These are phyloP conservation scores for Viola odorata DNA, from an alignment of 345 rosid genomes.

Conservation along the genomic window DNA sequence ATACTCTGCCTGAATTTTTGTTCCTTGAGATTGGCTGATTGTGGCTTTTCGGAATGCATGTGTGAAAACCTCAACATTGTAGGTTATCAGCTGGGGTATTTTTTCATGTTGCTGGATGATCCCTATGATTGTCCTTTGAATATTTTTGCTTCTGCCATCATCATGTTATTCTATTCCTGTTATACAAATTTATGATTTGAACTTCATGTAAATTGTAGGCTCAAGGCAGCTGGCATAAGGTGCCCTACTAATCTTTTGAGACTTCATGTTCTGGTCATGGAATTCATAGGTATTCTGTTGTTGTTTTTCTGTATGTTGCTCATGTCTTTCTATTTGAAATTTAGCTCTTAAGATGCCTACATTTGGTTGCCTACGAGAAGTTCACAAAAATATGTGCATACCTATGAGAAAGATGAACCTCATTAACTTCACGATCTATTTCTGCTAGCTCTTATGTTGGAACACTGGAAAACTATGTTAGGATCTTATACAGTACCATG, in stretches of 20 bases:
- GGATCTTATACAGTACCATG: neutral
- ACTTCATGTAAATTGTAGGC: conserved; percentile 39
- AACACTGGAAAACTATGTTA: neutral
- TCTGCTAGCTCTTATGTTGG: neutral
- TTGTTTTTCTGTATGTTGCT: neutral
- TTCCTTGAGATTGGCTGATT: neutral
- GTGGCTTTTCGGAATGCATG: neutral
- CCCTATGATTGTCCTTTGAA: too few relatives aligned
- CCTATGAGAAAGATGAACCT: too few relatives aligned
- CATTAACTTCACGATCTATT: neutral
- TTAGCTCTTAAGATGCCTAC: too few relatives aligned
- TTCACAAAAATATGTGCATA: too few relatives aligned
- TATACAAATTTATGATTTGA: neutral
- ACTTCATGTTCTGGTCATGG: conserved; percentile 99
- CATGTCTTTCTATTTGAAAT: neutral
- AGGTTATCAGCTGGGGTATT: neutral
- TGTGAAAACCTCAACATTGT: neutral
- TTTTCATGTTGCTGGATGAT: neutral
- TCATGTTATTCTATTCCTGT: neutral
- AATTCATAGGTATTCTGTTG: conserved; percentile 66
- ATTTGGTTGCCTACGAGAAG: too few relatives aligned
- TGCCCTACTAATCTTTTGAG: conserved; percentile 85
- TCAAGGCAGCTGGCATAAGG: conserved; percentile 87
- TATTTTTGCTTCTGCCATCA: neutral
- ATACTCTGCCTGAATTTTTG: neutral